Evolutionary conservation across 2,329 filamentous ascomycete genomes (phyloP).

Genomic region (Paradendryphiella salina): DNA sequence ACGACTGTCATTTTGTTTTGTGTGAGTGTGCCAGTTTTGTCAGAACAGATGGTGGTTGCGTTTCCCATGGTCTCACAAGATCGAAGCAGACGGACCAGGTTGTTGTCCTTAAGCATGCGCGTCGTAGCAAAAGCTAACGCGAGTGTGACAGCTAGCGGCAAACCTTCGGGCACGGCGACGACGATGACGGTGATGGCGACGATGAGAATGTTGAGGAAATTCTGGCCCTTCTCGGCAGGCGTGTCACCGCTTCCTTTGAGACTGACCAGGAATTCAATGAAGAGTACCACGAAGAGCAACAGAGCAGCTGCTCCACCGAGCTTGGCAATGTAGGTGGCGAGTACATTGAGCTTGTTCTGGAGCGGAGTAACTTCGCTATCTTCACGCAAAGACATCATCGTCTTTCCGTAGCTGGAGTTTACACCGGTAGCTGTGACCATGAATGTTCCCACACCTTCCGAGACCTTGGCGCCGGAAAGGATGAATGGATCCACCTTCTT

Average conservation of each 20-base stretch:
- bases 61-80: conserved; percentile 75
- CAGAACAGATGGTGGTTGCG: conserved; percentile 75
- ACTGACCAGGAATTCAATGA: conserved; percentile 80
- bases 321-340: conserved; percentile 81
- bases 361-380: conserved; percentile 77
- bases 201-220: conserved; percentile 66
- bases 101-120: conserved; percentile 70
- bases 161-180: conserved; percentile 69
- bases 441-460: conserved; percentile 75
- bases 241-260: conserved; percentile 59
- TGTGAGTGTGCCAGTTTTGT: conserved; percentile 52
- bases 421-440: conserved; percentile 74
- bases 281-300: conserved; percentile 78
- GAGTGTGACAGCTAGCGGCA: conserved; percentile 69
- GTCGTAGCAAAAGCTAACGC: conserved; percentile 70
- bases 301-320: conserved; percentile 76
- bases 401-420: conserved; percentile 75
- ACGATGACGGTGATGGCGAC: conserved; percentile 68
- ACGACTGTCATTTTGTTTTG: conserved; percentile 64
- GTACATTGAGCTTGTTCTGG: conserved; percentile 74
- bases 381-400: conserved; percentile 75
- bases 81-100: conserved; percentile 67
- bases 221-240: conserved; percentile 75
- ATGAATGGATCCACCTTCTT: conserved; percentile 81
- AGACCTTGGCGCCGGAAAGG: conserved; percentile 80